These are phyloP conservation scores for Kodamaea arcana DNA, from an alignment of 1,139 yeast genomes.

Conservation along the genomic window DNA sequence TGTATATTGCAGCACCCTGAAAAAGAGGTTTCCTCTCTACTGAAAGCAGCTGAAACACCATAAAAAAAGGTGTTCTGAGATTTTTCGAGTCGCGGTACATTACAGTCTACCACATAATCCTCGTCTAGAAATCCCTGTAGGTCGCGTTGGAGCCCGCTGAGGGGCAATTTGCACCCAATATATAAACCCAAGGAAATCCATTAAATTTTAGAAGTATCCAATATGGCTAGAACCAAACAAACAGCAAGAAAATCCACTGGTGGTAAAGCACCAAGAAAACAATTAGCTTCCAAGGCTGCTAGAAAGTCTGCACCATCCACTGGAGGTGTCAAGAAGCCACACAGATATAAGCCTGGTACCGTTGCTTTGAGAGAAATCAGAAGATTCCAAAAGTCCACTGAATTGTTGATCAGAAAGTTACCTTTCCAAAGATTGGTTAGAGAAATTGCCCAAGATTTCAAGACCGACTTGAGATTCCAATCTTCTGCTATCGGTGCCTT, in stretches of 20 bases:
- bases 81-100: neutral
- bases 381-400: slow-evolving; percentile 98
- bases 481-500: slow-evolving; percentile 98
- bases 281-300: slow-evolving; percentile 98
- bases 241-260: slow-evolving; percentile 99
- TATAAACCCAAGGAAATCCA: slow-evolving; percentile 1
- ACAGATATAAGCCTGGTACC: slow-evolving; percentile 99
- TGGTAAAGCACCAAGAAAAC: slow-evolving; percentile 99
- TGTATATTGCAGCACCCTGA: slow-evolving; percentile 4
- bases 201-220: slow-evolving; percentile 5
- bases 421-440: slow-evolving; percentile 99
- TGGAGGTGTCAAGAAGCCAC: slow-evolving; percentile 99
- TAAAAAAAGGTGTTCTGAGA: neutral
- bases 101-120: neutral
- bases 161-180: slow-evolving; percentile 1
- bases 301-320: slow-evolving; percentile 97
- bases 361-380: slow-evolving; percentile 99
- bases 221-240: slow-evolving; percentile 98
- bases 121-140: neutral
- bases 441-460: slow-evolving; percentile 97
- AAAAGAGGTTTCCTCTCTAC: slow-evolving; percentile 3
- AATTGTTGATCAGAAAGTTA: slow-evolving; percentile 91
- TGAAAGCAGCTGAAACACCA: neutral
- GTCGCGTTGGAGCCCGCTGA: neutral
- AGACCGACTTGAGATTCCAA: slow-evolving; percentile 96